Base-by-base conservation (phyloP, 257 asterid species). In the Penstemon eatonii region DNA sequence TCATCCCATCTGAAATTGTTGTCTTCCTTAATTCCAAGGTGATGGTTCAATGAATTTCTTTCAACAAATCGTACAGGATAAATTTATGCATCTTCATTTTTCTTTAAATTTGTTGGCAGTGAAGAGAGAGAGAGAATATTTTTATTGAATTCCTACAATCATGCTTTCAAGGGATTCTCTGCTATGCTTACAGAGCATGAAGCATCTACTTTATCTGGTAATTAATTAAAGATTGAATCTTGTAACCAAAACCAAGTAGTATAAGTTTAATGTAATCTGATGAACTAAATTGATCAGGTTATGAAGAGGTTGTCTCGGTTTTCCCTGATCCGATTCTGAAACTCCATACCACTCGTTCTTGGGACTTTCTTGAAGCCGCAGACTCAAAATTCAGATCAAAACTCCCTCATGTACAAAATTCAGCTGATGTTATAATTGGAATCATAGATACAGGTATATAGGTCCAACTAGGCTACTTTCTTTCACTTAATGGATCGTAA, bases 281-380 rank as follows among this genome's bases (percentile, higher is more conserved):
- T 18, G 58, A 25, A 56, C 33, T 25, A 25, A 25, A 25, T 25
- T 25, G 66, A 45, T 13, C 86, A 79, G 91, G 74, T 63, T 52
- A 75, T 59, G 88, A 78, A 7, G 91, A 71, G 65, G 89, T 91
- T 36, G 82, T 91, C 7, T 89, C 96, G 4, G 85, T 91, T 33
- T 91, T 91, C 59, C 95, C 89, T 59, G 98, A 91, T 65, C 85
- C 83, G n/a, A 36, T 77, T n/a, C 71, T 91, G 19, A 63, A 85
- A 42, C 95, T 91, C 60, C 97, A 89, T 68, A 91, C 97, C 4
- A 91, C 97, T 13, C 84, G 89, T 5, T 91, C 97, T 0, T 91
- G 97, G 96, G 90, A 91, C 46, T 91, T 89, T 81, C 82, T 89
- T 38, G 87, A 82, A 70, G 82, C 66, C 37, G 66, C 60, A 51